Percentiles rank a stretch among this genome's conserved stretches.
Evolutionary conservation across 2,329 filamentous ascomycete genomes (phyloP).

Genomic region (Neocatenulostroma microsporum): DNA sequence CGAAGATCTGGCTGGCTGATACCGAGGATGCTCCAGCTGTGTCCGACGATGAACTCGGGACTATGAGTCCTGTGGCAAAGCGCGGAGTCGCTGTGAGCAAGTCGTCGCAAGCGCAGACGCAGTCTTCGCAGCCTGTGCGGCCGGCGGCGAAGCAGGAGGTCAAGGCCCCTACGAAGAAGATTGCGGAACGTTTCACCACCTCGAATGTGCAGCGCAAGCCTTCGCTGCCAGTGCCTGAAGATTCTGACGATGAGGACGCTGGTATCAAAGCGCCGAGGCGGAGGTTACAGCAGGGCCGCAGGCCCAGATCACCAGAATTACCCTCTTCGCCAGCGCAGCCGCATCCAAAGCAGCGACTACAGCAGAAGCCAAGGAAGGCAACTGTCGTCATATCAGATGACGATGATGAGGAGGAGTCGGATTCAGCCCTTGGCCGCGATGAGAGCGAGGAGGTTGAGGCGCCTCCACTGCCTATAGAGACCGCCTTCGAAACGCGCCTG

Average conservation of each 20-base stretch:
- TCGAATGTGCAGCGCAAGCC: constrained; percentile 18
- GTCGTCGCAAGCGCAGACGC: constrained; percentile 9
- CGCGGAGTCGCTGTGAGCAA: constrained; percentile 21
- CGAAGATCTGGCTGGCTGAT: constrained; percentile 42
- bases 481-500: constrained; percentile 38
- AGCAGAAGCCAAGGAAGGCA: constrained; percentile 13
- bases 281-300: constrained; percentile 45
- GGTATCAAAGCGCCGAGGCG: constrained; percentile 21
- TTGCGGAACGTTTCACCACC: constrained; percentile 37
- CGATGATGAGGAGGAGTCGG: too few relatives aligned
- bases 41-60: constrained; percentile 20
- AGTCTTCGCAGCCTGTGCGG: constrained; percentile 24
- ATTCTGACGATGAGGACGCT: constrained; percentile 21
- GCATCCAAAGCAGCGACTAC: constrained; percentile 10
- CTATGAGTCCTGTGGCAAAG: constrained; percentile 16
- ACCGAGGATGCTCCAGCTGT: constrained; percentile 26
- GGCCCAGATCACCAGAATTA: constrained; percentile 31
- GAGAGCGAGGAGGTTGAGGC: constrained; percentile 16
- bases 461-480: constrained; percentile 4
- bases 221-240: constrained; percentile 16
- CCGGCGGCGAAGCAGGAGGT: constrained; percentile 48
- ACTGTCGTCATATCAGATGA: constrained; percentile 32
- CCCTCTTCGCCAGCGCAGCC: constrained; percentile 23
- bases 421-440: constrained; percentile 8
- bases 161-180: constrained; percentile 46